Evolutionary conservation across 306 rosid species (phyloP), one percentile per base, ranked within the genome.

Genomic region (Sindora glabra): DNA sequence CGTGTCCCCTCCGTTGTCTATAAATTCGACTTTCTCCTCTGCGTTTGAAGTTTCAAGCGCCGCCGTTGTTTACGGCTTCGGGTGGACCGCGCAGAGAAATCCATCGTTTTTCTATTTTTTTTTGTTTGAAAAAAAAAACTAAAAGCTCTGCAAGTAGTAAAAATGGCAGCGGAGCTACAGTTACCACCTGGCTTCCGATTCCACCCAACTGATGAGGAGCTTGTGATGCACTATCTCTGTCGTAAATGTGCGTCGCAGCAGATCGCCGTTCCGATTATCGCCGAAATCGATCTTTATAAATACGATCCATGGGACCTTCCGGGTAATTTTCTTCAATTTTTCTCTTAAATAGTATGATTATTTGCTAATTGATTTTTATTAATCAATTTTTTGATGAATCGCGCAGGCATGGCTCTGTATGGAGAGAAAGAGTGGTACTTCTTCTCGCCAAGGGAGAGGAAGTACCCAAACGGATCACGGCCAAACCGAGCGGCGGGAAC

Each of bases 381-480:
- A 8, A 26, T 14, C 2, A 8, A 0, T 45, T 39, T 51, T 4
- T 33, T 13, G 34, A 11, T 46, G 1, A 1, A 26, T 4, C 17
- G 9, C 40, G 3, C 61, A 89, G 97, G 84, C 5, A 5, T 65
- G 81, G 88, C 95, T 1, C 25, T 73, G 29, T 86, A 84, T 11
- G 99, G 99, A 23, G 97, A 89, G 72, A 94, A 89, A 10, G 99
- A 89, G 73, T 94, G 99, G 99, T 94, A 89, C 26, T 94, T 94
- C 56, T 94, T 94, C 41, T 77, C 99, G 0, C 99, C 95, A 0
- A 59, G 99, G 25, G 99, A 94, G 26, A 61, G 99, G 59, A 94
- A 94, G 41, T 94, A 94, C 3, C 99, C 99, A 1, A 94, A 94
- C 69, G 97, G 99, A 27, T 94, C 99, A 0, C 73, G 99, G 74